Evolutionary conservation across 2,329 filamentous ascomycete species (phyloP), one percentile per base, ranked within the genome.

Genomic region (Aureobasidium sp.): DNA sequence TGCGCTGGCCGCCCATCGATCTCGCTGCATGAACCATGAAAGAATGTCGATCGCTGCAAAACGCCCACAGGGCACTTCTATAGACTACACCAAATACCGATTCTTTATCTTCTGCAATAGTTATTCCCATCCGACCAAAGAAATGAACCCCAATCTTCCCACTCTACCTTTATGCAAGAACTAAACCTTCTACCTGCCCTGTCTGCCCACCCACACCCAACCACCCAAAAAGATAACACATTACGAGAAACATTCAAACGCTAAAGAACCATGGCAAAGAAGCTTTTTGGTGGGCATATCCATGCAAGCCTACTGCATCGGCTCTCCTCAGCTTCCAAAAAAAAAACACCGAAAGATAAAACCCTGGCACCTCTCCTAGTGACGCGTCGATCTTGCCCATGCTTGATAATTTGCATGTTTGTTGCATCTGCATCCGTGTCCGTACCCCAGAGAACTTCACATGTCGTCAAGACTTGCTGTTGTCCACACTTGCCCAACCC

Each of bases 401-500:
- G 41, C 34, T 41, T 49, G 15, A 34, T 45, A 20, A n/a, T n/a
- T n/a, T n/a, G n/a, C n/a, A n/a, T n/a, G n/a, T n/a, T n/a, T 47
- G 22, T 3, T 9, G 8, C 31, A 9, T 9, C 11, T 25, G 3
- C 22, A 45, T 17, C 22, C 2, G 22, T 3, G 22, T 25, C 22
- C 9, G 14, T 58, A 48, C 42, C 55, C 55, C 55, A 48, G 55
- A n/a, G 31, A 58, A 48, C 14, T 11, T 17, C 17, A 15, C 17
- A 58, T 58, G 55, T 58, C 55, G 55, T 60, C 57, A 60, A 60
- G 57, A 60, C 57, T 42, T 60, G 45, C 44, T 45, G 15, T n/a
- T n/a, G n/a, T n/a, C n/a, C n/a, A n/a, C n/a, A n/a, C n/a, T n/a
- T n/a, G n/a, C n/a, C n/a, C n/a, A n/a, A n/a, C n/a, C n/a, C n/a